Evolutionary conservation across 345 rosid genomes (phyloP).

Genomic region (Brassica juncea): DNA sequence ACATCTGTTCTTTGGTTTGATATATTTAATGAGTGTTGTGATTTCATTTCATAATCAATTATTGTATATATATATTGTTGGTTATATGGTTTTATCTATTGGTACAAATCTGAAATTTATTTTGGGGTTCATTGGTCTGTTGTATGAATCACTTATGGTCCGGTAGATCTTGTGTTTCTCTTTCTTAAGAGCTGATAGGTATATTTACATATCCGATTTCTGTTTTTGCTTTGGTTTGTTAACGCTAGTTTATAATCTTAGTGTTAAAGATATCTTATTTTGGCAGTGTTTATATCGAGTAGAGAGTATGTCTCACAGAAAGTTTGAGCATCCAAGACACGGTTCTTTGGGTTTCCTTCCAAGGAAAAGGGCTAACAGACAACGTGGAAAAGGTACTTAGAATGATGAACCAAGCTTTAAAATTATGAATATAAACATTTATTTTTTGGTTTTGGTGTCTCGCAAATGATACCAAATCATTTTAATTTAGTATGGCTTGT

Average conservation of each 20-base stretch:
- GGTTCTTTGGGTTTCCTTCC: constrained; percentile 95
- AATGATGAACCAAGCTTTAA: too few species aligned
- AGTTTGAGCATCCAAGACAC: constrained; percentile 95
- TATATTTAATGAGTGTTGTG: too few species aligned
- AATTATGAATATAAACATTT: too few species aligned
- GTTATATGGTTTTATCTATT: too few species aligned
- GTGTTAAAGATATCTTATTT: neutral
- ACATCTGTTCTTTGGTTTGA: too few species aligned
- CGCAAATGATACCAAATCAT: neutral
- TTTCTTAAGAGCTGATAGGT: too few species aligned
- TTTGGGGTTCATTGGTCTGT: neutral
- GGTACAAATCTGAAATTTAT: too few species aligned
- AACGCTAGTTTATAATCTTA: neutral
- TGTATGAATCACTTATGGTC: neutral
- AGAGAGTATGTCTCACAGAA: constrained; percentile 77
- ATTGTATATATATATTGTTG: too few species aligned
- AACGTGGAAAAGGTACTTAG: constrained; percentile 75
- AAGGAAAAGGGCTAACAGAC: constrained; percentile 76
- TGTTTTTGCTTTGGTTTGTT: neutral
- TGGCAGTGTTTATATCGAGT: neutral
- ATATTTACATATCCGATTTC: neutral
- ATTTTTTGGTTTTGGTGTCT: neutral
- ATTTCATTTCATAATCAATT: too few species aligned
- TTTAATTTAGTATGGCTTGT: neutral
- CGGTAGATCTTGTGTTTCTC: too few species aligned